phyloP scores from a whole-genome alignment of 1,284 basidiomycete species.

The Apiotrichum sp. region DNA sequence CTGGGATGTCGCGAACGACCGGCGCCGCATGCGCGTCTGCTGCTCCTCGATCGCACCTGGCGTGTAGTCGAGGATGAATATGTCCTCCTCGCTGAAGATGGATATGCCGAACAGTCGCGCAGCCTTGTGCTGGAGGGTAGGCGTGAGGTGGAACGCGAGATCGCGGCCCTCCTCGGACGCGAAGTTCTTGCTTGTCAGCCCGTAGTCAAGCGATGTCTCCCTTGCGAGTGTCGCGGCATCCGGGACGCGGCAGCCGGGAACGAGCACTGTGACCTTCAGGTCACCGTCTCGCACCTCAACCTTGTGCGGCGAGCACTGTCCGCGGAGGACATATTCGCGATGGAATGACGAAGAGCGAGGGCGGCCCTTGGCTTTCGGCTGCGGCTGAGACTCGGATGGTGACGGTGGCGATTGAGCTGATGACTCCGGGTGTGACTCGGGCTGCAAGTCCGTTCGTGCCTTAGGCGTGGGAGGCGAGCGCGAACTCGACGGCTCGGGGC shows the following conservation, averaged over 20 bases:
- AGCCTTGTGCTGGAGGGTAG: constrained; percentile 24
- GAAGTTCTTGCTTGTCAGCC: not conserved
- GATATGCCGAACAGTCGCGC: constrained; percentile 29
- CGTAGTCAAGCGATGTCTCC: not conserved
- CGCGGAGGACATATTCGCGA: too few relatives aligned
- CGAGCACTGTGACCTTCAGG: not conserved
- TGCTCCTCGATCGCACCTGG: constrained; percentile 1
- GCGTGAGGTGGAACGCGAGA: constrained; percentile 20
- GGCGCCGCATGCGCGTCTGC: not conserved
- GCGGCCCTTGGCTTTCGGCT: too few relatives aligned
- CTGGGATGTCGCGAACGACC: not conserved
- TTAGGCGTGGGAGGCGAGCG: not conserved
- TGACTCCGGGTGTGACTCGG: too few relatives aligned
- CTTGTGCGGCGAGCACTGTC: constrained; percentile 2
- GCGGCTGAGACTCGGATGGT: too few relatives aligned
- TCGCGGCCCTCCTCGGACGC: constrained; percentile 9
- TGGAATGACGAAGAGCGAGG: too few relatives aligned
- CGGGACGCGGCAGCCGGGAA: not conserved
- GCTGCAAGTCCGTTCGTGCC: too few relatives aligned
- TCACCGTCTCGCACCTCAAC: constrained; percentile 6
- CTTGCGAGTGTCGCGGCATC: not conserved
- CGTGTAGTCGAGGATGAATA: constrained; percentile 25
- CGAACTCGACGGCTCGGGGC: too few relatives aligned
- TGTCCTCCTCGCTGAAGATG: constrained; percentile 32
- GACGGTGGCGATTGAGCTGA: too few relatives aligned